Conservation (phyloP, 1,139 yeast genomes). For the Saccharomycopsis hybrid region DNA sequence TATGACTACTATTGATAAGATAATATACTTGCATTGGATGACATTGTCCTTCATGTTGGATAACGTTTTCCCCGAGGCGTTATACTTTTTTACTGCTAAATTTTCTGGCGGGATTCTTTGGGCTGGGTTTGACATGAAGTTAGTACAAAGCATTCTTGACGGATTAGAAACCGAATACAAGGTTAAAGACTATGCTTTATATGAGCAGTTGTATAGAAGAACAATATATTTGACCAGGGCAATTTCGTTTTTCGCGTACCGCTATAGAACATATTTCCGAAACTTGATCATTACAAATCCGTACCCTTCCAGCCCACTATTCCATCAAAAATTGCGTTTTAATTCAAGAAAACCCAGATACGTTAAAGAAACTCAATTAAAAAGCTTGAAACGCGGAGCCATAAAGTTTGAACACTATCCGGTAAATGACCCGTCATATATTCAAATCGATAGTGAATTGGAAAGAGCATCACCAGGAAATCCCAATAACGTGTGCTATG, state of each 20-base stretch:
- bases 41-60: slow-evolving; percentile 6
- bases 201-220: slow-evolving; percentile 1
- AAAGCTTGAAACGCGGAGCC: background rate
- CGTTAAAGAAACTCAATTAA: slow-evolving; percentile 5
- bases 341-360: slow-evolving; percentile 6
- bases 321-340: slow-evolving; percentile 2
- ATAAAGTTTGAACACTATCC: slow-evolving; percentile 14
- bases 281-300: slow-evolving; percentile 7
- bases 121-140: slow-evolving; percentile 7
- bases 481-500: background rate
- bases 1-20: slow-evolving; percentile 5
- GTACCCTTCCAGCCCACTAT: slow-evolving; percentile 7
- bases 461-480: background rate
- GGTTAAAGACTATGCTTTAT: background rate
- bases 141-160: slow-evolving; percentile 4
- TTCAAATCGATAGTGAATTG: background rate
- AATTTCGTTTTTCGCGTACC: slow-evolving; percentile 6
- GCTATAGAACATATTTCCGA: slow-evolving; percentile 5
- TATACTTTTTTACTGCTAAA: slow-evolving; percentile 6
- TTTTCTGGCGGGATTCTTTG: slow-evolving; percentile 7
- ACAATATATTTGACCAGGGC: slow-evolving; percentile 9
- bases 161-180: background rate
- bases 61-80: slow-evolving; percentile 10
- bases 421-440: background rate
- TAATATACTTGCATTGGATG: slow-evolving; percentile 9